These are phyloP conservation scores for Penicillium roqueforti DNA, from an alignment of 495 filamentous ascomycete genomes.

Conservation along the genomic window DNA sequence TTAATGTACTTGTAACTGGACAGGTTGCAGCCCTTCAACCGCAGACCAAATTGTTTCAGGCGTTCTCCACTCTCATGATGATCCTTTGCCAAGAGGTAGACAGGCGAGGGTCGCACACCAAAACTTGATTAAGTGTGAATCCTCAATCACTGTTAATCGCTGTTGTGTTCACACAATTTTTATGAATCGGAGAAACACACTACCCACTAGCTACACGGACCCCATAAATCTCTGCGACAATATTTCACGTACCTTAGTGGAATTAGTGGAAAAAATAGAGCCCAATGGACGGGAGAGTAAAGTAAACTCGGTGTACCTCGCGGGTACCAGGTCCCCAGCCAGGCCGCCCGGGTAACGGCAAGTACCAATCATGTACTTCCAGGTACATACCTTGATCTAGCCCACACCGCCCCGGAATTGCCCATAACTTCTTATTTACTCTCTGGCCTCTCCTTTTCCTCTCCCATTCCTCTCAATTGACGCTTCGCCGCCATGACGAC, in stretches of 20 bases:
- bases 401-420: slow-evolving; percentile 27
- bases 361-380: slow-evolving; percentile 10
- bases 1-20: slow-evolving; percentile 6
- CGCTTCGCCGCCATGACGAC: slow-evolving; percentile 39
- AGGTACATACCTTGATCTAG: slow-evolving; percentile 4
- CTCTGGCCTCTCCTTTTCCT: slow-evolving; percentile 22
- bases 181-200: background rate
- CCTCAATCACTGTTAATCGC: background rate
- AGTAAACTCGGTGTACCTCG: slow-evolving; percentile 5
- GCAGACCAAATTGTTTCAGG: slow-evolving; percentile 28
- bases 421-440: slow-evolving; percentile 25
- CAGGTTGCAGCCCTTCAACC: slow-evolving; percentile 9
- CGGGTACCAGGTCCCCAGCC: background rate
- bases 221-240: background rate
- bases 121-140: background rate
- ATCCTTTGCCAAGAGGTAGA: slow-evolving; percentile 17
- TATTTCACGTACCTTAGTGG: slow-evolving; percentile 1
- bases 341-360: slow-evolving; percentile 10
- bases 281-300: background rate
- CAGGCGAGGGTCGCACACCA: slow-evolving; percentile 17
- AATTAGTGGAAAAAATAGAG: background rate
- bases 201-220: background rate
- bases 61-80: slow-evolving; percentile 21
- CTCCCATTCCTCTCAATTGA: slow-evolving; percentile 24
- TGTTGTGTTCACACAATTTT: background rate